Base-by-base conservation (phyloP, 2,329 filamentous ascomycete genomes). In the Chaetomium sp. region DNA sequence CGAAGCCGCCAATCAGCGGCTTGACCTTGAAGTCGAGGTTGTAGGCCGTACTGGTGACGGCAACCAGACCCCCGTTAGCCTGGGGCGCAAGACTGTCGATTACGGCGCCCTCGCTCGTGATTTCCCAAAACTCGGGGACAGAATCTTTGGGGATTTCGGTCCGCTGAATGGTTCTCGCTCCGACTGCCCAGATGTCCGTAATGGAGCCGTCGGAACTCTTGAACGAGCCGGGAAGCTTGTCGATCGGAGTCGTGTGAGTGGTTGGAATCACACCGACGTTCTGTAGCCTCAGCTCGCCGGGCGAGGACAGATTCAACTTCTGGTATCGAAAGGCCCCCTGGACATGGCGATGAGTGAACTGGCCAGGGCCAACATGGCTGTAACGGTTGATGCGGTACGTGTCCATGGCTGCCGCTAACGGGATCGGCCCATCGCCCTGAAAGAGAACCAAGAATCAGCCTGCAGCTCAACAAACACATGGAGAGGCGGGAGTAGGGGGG, bases 11-110 rank as follows among this genome's bases (percentile, higher is more conserved):
- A 23, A 35, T 12, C n/a, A 55, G 51, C 51, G 51, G 51, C n/a
- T 55, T 55, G 51, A 35, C 51, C 29, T 35, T 55, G 51, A 55
- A 55, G n/a, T 55, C 51, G 51, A 55, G 51, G 31, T 13, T 55
- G 29, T 55, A 55, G 51, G 51, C 51, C 29, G 51, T 55, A 35
- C 51, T 55, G 29, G 51, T 55, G 51, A 35, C 51, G 31, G 51
- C 51, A 35, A 33, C 51, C 29, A 33, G 29, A 8, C 6, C 51
- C n/a, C 8, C 19, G 29, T 55, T 55, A 3, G 51, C 51, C 29
- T 55, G 51, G 51, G 51, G 51, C 10, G 51, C 51, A 35, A 55
- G 51, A 55, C 51, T 55, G 51, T 35, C 51, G 51, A 55, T 55
- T 10, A 55, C 16, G 29, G 31, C 51, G 33, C 51, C 51, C 31